These are phyloP conservation scores for Barnettozyma sucrosica DNA, from an alignment of 805 yeast species.

Conservation along the genomic window DNA sequence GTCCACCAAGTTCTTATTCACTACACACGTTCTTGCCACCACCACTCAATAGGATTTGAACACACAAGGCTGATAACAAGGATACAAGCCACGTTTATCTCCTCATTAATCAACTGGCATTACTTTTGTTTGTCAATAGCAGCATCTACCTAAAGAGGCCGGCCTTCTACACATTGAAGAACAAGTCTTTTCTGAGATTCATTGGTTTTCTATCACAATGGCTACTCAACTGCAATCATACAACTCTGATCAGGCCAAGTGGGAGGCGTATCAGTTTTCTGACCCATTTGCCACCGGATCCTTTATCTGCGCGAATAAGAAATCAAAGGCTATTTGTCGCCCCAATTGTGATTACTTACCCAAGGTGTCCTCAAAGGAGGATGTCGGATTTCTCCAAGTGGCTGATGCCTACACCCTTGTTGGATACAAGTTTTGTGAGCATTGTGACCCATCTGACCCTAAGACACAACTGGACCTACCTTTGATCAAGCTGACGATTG, in stretches of 20 bases:
- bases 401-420: conserved; percentile 36
- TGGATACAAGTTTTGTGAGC: conserved; percentile 47
- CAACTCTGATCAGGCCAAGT: conserved; percentile 28
- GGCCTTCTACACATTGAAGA: not conserved
- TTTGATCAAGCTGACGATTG: conserved; percentile 44
- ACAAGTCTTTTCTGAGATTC: not conserved
- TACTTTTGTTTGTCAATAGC: not conserved
- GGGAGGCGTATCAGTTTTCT: conserved; percentile 60
- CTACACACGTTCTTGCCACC: not conserved
- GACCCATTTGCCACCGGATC: conserved; percentile 62
- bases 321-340: conserved; percentile 46
- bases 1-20: not conserved
- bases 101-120: not conserved
- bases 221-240: conserved; percentile 8
- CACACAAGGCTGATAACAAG: not conserved
- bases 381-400: conserved; percentile 39
- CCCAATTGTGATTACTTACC: conserved; percentile 57
- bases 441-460: conserved; percentile 46
- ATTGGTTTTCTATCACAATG: not conserved
- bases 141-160: not conserved
- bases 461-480: conserved; percentile 17
- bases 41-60: not conserved
- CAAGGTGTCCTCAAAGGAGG: conserved; percentile 34
- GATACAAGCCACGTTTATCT: not conserved
- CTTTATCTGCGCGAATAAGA: conserved; percentile 46